Percentiles rank a stretch among this genome's conserved stretches.
These are phyloP conservation scores for Eurotiales sp. DNA, from an alignment of 2,329 filamentous ascomycete genomes.

Conservation along the genomic window DNA sequence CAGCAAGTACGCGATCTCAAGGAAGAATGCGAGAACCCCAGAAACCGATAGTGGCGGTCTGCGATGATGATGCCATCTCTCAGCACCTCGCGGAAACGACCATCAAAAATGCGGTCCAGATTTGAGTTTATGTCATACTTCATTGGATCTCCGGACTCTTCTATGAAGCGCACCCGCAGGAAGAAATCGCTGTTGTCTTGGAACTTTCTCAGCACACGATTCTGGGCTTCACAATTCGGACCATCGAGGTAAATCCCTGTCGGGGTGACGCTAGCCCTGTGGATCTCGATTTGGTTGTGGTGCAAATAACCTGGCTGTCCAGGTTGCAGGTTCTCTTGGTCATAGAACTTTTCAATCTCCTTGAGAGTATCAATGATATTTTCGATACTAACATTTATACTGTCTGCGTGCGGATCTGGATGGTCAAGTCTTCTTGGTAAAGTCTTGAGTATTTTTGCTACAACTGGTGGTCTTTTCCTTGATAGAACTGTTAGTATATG, in stretches of 20 bases:
- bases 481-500: constrained; percentile 37
- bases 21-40: constrained; percentile 78
- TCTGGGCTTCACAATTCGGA: constrained; percentile 47
- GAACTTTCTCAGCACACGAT: constrained; percentile 26
- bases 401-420: constrained; percentile 50
- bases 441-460: constrained; percentile 52
- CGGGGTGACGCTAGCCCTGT: constrained; percentile 58
- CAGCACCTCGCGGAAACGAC: constrained; percentile 60
- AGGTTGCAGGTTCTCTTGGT: constrained; percentile 7
- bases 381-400: constrained; percentile 37
- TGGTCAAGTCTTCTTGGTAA: constrained; percentile 54
- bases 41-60: constrained; percentile 60
- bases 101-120: constrained; percentile 20
- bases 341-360: constrained; percentile 36
- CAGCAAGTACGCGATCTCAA: constrained; percentile 66
- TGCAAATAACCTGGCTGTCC: constrained; percentile 11
- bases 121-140: constrained; percentile 18
- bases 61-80: constrained; percentile 59
- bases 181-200: constrained; percentile 24
- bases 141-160: constrained; percentile 24
- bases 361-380: constrained; percentile 42
- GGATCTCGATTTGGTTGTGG: constrained; percentile 47
- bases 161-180: constrained; percentile 24
- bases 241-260: constrained; percentile 55
- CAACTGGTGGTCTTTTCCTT: constrained; percentile 35